phyloP scores from a whole-genome alignment of 2,329 filamentous ascomycete species.

The Ramularia endophylla region DNA sequence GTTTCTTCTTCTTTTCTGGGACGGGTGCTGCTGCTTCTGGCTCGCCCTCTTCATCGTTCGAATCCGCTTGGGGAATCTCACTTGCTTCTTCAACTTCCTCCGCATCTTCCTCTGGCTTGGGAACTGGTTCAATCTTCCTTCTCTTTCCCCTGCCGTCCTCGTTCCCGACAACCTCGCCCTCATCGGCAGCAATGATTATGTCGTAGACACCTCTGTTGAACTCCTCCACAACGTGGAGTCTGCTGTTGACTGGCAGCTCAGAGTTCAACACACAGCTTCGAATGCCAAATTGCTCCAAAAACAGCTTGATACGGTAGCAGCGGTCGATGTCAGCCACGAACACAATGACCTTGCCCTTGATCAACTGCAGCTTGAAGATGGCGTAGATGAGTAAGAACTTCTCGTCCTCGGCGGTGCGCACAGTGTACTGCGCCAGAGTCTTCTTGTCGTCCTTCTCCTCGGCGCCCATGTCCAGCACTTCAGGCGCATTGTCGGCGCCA shows the following conservation, averaged over 20 bases:
- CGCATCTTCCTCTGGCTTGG: constrained; percentile 29
- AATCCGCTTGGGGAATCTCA: constrained; percentile 6
- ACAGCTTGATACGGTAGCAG: constrained; percentile 89
- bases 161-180: constrained; percentile 73
- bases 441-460: constrained; percentile 52
- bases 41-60: constrained; percentile 25
- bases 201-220: constrained; percentile 98
- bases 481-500: constrained; percentile 55
- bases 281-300: constrained; percentile 94
- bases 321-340: constrained; percentile 83
- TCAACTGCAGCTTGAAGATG: constrained; percentile 88
- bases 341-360: constrained; percentile 85
- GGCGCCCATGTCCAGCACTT: constrained; percentile 75
- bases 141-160: constrained; percentile 41
- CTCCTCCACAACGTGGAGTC: constrained; percentile 91
- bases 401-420: constrained; percentile 93
- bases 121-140: constrained; percentile 24
- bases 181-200: constrained; percentile 94
- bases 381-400: constrained; percentile 92
- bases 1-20: constrained; percentile 49
- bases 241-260: constrained; percentile 85
- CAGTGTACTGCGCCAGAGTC: constrained; percentile 78
- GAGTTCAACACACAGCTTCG: constrained; percentile 91
- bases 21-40: constrained; percentile 27
- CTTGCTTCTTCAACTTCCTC: constrained; percentile 21